These are phyloP conservation scores for Penicillium canescens DNA, from an alignment of 495 filamentous ascomycete species.

Conservation along the genomic window DNA sequence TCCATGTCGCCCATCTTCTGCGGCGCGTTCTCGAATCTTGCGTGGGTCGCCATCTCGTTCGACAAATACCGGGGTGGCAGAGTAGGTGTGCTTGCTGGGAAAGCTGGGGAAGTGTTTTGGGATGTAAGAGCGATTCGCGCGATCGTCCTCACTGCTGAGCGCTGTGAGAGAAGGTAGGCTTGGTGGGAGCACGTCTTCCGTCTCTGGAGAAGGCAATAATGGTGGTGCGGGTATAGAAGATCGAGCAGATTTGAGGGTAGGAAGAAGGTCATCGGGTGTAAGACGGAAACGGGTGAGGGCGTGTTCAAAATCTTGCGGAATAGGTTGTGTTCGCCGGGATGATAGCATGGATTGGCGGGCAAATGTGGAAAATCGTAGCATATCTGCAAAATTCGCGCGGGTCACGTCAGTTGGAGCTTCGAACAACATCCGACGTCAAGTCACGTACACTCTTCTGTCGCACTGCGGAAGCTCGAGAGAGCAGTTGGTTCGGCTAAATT, in stretches of 20 bases:
- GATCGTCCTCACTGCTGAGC: constrained; percentile 53
- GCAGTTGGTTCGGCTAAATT: constrained; percentile 56
- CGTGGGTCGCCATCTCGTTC: constrained; percentile 67
- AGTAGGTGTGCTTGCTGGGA: constrained; percentile 73
- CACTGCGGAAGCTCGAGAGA: constrained; percentile 56
- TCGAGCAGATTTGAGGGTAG: constrained; percentile 37
- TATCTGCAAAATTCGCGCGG: constrained; percentile 43
- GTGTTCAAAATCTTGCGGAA: constrained; percentile 68
- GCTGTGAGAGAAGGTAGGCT: constrained; percentile 52
- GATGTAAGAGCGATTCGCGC: constrained; percentile 52
- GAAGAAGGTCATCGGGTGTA: constrained; percentile 39
- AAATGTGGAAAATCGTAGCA: constrained; percentile 53
- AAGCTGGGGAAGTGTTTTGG: constrained; percentile 69
- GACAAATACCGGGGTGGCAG: constrained; percentile 64
- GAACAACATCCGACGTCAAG: neutral
- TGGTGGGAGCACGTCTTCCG: constrained; percentile 41
- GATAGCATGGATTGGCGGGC: constrained; percentile 63
- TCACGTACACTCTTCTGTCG: constrained; percentile 64
- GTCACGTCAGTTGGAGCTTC: constrained; percentile 20
- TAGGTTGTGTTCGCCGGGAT: constrained; percentile 59
- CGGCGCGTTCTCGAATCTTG: constrained; percentile 70
- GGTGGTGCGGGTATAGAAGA: constrained; percentile 30
- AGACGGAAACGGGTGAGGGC: constrained; percentile 48
- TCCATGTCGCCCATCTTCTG: constrained; percentile 69
- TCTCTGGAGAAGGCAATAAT: constrained; percentile 47